Conservation (phyloP, 805 yeast genomes). For the Starmera caribaea region DNA sequence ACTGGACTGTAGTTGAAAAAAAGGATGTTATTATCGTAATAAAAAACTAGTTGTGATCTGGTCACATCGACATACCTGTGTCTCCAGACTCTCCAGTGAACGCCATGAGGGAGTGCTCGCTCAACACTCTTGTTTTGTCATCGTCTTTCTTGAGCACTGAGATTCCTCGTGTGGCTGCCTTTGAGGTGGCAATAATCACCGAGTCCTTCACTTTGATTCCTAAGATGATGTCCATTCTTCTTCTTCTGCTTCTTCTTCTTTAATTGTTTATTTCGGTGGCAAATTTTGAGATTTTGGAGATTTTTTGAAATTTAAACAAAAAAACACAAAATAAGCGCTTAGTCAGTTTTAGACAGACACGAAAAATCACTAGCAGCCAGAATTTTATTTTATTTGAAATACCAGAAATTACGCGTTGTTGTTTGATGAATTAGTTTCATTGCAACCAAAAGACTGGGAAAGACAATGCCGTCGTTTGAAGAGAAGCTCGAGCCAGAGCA, state of each 20-base stretch:
- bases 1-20: slow-evolving; percentile 44
- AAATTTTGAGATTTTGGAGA: background rate
- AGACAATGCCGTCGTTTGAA: slow-evolving; percentile 13
- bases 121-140: slow-evolving; percentile 69
- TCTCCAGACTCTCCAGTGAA: slow-evolving; percentile 96
- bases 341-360: background rate
- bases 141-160: slow-evolving; percentile 71
- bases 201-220: slow-evolving; percentile 78
- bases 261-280: background rate
- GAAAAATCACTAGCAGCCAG: background rate
- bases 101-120: slow-evolving; percentile 73
- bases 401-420: slow-evolving; percentile 3
- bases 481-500: too few relatives aligned
- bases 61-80: slow-evolving; percentile 34
- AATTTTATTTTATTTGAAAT: too few relatives aligned
- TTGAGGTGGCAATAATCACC: slow-evolving; percentile 88
- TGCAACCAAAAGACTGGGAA: too few relatives aligned
- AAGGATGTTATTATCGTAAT: slow-evolving; percentile 6
- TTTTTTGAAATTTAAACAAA: background rate
- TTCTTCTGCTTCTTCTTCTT: background rate
- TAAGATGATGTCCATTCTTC: slow-evolving; percentile 74
- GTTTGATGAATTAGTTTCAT: too few relatives aligned
- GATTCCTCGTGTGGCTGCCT: slow-evolving; percentile 87
- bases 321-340: background rate
- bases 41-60: too few relatives aligned